Percentiles rank a stretch among this genome's conserved stretches.
phyloP scores from a whole-genome alignment of 2,329 filamentous ascomycete genomes.

The Periconia digitata region DNA sequence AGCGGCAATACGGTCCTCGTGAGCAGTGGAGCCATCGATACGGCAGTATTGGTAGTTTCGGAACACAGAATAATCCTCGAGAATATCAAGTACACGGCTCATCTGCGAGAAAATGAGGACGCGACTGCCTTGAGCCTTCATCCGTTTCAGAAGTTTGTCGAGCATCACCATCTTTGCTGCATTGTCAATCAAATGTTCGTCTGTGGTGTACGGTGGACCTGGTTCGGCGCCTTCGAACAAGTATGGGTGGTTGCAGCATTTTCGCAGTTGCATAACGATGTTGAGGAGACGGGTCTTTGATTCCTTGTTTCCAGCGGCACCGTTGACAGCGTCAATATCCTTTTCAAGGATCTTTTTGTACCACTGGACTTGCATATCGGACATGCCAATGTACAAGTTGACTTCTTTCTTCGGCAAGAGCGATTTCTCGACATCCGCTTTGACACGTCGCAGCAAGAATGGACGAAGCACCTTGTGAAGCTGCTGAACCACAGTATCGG shows the following conservation, averaged over 20 bases:
- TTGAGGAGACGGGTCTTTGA: slow-evolving; percentile 96
- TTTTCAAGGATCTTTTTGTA: slow-evolving; percentile 99
- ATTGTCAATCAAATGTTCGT: slow-evolving; percentile 92
- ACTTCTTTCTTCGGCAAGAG: slow-evolving; percentile 95
- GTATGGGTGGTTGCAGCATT: slow-evolving; percentile 98
- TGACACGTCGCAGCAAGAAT: slow-evolving; percentile 93
- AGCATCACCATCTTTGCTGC: slow-evolving; percentile 97
- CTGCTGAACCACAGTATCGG: slow-evolving; percentile 94
- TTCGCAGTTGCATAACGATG: slow-evolving; percentile 98
- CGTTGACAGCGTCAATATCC: slow-evolving; percentile 98
- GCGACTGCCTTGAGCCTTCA: slow-evolving; percentile 84
- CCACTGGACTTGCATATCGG: slow-evolving; percentile 99
- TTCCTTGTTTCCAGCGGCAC: slow-evolving; percentile 92
- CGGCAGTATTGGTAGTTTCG: slow-evolving; percentile 93
- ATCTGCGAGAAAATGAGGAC: slow-evolving; percentile 99
- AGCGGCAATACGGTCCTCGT: slow-evolving; percentile 94
- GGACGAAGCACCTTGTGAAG: slow-evolving; percentile 90
- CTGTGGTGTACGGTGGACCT: slow-evolving; percentile 95
- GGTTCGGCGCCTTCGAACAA: slow-evolving; percentile 97
- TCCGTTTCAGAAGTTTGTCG: slow-evolving; percentile 82
- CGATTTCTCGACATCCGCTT: slow-evolving; percentile 97
- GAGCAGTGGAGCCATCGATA: slow-evolving; percentile 94
- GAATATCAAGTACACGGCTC: slow-evolving; percentile 93
- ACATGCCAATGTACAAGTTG: slow-evolving; percentile 97
- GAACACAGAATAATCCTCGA: slow-evolving; percentile 98